phyloP scores from a whole-genome alignment of 1,139 yeast species.

The Suhomyces terraborum region DNA sequence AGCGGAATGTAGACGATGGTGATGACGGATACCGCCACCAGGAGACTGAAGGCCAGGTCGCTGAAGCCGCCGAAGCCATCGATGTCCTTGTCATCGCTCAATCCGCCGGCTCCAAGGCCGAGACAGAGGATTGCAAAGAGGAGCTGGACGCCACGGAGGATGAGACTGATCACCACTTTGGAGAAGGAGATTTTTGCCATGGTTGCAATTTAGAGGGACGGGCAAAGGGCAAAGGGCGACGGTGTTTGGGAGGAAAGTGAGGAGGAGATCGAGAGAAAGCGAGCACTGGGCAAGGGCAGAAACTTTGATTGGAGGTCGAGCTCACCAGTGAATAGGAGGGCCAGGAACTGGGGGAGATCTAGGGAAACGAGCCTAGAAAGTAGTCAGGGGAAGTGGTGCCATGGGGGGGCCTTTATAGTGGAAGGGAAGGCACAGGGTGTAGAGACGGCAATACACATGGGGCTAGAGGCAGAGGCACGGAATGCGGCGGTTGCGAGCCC shows the following conservation, averaged over 20 bases:
- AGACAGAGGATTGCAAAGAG: conserved; percentile 27
- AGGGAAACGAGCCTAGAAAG: background rate
- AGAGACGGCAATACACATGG: too few relatives aligned
- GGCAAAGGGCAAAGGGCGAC: background rate
- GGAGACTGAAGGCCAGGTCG: conserved; percentile 25
- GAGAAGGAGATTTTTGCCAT: background rate
- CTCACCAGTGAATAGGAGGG: too few relatives aligned
- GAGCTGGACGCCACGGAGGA: conserved; percentile 21
- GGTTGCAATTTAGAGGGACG: too few relatives aligned
- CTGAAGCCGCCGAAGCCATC: conserved; percentile 14
- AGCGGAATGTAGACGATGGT: conserved; percentile 25
- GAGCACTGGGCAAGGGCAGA: too few relatives aligned
- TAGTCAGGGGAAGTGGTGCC: background rate
- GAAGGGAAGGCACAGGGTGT: too few relatives aligned
- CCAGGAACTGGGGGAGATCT: background rate
- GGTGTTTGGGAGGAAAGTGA: background rate
- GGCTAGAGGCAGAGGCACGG: too few relatives aligned
- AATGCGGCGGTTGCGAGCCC: conserved; percentile 4
- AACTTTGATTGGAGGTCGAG: too few relatives aligned
- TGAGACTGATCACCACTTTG: conserved; percentile 4
- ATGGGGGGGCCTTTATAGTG: conserved; percentile 3
- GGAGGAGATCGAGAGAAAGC: background rate
- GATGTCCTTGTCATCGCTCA: too few relatives aligned
- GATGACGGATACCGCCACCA: conserved; percentile 25
- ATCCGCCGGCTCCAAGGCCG: conserved; percentile 31